Percentiles rank a stretch among this genome's conserved stretches.
Conservation (phyloP, 208 protist genomes). For the Trypanosoma platydactyli region DNA sequence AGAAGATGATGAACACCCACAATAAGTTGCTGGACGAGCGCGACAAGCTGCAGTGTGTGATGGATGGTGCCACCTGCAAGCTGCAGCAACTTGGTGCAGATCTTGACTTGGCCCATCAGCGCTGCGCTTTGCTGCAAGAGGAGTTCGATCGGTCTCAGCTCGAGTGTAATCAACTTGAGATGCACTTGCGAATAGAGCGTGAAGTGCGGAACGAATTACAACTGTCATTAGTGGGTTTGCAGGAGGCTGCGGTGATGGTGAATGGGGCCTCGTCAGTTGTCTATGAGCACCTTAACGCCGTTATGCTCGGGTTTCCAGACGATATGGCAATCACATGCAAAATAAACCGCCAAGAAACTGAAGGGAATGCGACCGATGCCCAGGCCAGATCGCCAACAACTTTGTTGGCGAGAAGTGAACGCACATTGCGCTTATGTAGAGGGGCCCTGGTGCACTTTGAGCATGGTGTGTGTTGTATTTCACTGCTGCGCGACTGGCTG, state of each 20-base stretch:
- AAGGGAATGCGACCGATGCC: not conserved
- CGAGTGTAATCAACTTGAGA: not conserved
- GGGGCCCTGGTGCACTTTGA: not conserved
- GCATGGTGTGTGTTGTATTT: not conserved
- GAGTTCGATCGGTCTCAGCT: not conserved
- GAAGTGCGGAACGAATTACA: conserved; percentile 11
- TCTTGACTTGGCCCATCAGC: not conserved
- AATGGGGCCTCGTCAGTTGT: conserved; percentile 1
- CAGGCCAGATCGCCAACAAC: not conserved
- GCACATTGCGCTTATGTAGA: conserved; percentile 6
- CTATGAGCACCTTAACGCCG: not conserved
- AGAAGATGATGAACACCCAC: conserved; percentile 21
- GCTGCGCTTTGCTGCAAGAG: not conserved
- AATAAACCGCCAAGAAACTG: not conserved
- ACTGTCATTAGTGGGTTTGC: not conserved
- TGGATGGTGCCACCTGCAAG: conserved; percentile 28
- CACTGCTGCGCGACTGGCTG: conserved; percentile 9
- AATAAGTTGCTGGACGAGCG: conserved; percentile 31
- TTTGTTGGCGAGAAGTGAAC: conserved; percentile 6
- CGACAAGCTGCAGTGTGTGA: conserved; percentile 24
- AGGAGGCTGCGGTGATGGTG: conserved; percentile 5
- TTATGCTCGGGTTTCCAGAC: not conserved
- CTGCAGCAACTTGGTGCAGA: not conserved
- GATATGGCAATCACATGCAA: not conserved
- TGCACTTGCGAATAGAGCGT: not conserved